Conservation (phyloP, 2,329 filamentous ascomycete species). For the Hypoxylon sp. region DNA sequence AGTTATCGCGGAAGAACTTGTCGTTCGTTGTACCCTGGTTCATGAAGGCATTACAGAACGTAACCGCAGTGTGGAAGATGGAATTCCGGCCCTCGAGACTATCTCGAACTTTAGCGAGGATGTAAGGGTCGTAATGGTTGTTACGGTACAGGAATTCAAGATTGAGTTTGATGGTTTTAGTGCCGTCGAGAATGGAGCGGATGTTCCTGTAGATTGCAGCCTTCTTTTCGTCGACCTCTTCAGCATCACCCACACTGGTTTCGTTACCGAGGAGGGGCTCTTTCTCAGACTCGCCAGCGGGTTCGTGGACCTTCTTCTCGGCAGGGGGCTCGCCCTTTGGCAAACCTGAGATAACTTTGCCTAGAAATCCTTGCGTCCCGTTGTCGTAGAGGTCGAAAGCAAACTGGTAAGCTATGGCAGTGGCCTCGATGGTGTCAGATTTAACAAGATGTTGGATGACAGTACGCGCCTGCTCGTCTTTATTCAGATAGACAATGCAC, state of each 20-base stretch:
- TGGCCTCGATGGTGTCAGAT: constrained; percentile 82
- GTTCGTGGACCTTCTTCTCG: constrained; percentile 65
- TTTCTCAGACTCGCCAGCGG: constrained; percentile 63
- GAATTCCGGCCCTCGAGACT: constrained; percentile 96
- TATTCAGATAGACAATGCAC: constrained; percentile 95
- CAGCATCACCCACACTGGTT: constrained; percentile 68
- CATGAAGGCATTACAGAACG: constrained; percentile 99
- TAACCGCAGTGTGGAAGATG: constrained; percentile 98
- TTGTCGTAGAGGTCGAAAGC: constrained; percentile 99
- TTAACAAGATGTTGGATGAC: constrained; percentile 87
- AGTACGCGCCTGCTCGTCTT: constrained; percentile 88
- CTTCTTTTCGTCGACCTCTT: constrained; percentile 68
- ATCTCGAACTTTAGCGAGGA: constrained; percentile 96
- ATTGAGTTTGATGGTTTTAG: constrained; percentile 94
- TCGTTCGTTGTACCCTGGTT: constrained; percentile 98
- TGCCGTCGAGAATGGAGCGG: constrained; percentile 82
- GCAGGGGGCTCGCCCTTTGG: constrained; percentile 67
- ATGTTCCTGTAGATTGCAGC: constrained; percentile 74
- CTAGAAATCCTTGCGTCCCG: constrained; percentile 95
- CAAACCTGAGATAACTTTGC: constrained; percentile 87
- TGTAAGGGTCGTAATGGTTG: constrained; percentile 91
- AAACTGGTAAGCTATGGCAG: constrained; percentile 94
- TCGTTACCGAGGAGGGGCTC: constrained; percentile 64
- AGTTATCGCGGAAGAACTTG: constrained; percentile 97
- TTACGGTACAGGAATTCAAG: constrained; percentile 97